These are phyloP conservation scores for Cryptosporidium viatorum DNA, from an alignment of 169 alveolate genomes.

Conservation along the genomic window DNA sequence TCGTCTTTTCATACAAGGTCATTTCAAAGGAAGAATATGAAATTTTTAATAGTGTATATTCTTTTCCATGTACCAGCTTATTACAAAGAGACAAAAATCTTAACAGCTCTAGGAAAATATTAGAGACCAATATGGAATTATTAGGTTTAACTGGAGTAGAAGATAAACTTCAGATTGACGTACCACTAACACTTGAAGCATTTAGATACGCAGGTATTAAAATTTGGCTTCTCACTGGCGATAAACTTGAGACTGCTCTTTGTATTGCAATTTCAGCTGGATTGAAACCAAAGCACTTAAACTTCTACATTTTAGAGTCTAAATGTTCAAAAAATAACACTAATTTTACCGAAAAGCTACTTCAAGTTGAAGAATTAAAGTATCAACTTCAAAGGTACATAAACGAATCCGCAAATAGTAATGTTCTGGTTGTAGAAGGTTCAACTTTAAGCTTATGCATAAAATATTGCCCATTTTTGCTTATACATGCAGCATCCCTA, in stretches of 20 bases:
- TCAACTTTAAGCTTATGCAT: conserved; percentile 82
- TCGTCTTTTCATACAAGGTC: conserved; percentile 92
- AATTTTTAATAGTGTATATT: conserved; percentile 77
- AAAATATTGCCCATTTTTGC: conserved; percentile 81
- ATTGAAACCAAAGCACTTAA: conserved; percentile 85
- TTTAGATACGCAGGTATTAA: conserved; percentile 96
- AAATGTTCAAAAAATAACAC: conserved; percentile 9
- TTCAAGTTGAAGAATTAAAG: conserved; percentile 27
- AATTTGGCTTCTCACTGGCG: conserved; percentile 99
- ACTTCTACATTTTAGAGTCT: conserved; percentile 77
- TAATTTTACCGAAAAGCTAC: conserved; percentile 5
- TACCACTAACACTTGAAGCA: conserved; percentile 91
- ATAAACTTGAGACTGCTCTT: conserved; percentile 98
- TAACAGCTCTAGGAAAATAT: conserved; percentile 76
- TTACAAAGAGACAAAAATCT: conserved; percentile 79
- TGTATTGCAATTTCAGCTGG: conserved; percentile 98
- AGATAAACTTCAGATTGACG: conserved; percentile 95
- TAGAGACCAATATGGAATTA: conserved; percentile 89
- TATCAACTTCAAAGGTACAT: conserved; percentile 28
- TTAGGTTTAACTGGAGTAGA: conserved; percentile 97
- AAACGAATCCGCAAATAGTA: neutral
- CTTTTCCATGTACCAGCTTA: conserved; percentile 68
- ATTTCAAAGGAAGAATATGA: conserved; percentile 89
- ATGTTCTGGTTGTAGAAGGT: conserved; percentile 90
- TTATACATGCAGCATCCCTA: conserved; percentile 87